Base-by-base conservation (phyloP, 352 stramenopile species). In the Paralagenidium karlingii region DNA sequence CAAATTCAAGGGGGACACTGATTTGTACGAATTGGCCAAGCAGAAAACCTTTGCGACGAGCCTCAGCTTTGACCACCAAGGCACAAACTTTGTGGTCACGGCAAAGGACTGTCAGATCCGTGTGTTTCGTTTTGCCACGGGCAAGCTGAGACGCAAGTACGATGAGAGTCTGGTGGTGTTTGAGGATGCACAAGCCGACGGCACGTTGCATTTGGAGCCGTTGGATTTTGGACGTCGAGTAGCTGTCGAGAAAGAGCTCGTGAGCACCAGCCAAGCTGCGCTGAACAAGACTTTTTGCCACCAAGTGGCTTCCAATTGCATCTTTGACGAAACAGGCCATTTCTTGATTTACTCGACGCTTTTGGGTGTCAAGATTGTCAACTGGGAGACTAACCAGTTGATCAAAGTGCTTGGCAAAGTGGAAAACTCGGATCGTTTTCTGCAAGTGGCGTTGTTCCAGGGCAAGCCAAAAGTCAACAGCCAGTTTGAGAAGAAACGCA, bases 301-400 rank as follows among this genome's bases (percentile, higher is more conserved):
- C n/a, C 16, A 36, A 36, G 58, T 51, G 4, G 44, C 60, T 1
- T 69, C 65, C n/a, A 96, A 94, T 45, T 90, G 78, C 39, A 49
- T 96, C 19, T 98, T 99, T 53, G 96, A 99, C 53, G 79, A 96
- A 45, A 93, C 75, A 0, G 94, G 94, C n/a, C 63, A 94, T 45
- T 98, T 97, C 51, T 60, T 99, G 3, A 38, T 99, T 32, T 94
- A 97, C 44, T 71, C 90, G 12, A 98, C 93, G 15, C 68, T 99
- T 40, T 46, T 97, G 5, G 96, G 96, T 3, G 89, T 99, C 48
- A 99, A 99, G 63, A 64, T 98, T 9, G 81, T 99, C 25, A 94
- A 97, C 48, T 56, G 97, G 7, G 76, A 96, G 57, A 95, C 80
- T 25, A 96, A 97, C 61, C 92, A 89, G 33, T 58, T 97, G 6